phyloP scores from a whole-genome alignment of 208 protist species.

The Balamuthia mandrillaris region DNA sequence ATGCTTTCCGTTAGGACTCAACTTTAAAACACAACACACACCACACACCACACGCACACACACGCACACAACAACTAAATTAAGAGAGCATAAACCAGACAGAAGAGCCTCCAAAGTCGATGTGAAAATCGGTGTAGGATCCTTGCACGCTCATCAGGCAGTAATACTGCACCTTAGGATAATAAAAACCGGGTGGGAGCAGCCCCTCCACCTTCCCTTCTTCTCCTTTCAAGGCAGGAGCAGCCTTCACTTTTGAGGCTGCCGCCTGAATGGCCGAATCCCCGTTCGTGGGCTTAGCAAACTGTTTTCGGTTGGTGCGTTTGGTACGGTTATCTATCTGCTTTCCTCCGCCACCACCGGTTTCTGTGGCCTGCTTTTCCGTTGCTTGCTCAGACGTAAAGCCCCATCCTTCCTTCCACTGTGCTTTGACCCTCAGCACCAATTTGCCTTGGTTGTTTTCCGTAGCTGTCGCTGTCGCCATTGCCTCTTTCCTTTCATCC shows the following conservation, averaged over 20 bases:
- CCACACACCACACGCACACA: no score
- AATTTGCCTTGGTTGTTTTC: no score
- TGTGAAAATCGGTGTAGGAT: slow-evolving; percentile 67
- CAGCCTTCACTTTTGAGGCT: background rate
- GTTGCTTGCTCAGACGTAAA: no score
- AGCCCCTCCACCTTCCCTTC: no score
- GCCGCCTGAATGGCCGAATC: background rate
- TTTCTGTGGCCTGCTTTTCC: background rate
- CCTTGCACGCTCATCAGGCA: slow-evolving; percentile 59
- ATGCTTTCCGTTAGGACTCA: no score
- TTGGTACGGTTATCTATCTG: background rate
- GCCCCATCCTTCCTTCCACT: no score
- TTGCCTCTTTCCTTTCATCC: background rate
- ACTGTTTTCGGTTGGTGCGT: background rate
- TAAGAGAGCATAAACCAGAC: no score
- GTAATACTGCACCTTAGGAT: slow-evolving; percentile 52
- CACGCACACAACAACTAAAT: background rate
- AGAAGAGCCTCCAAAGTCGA: slow-evolving; percentile 65
- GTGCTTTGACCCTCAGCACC: no score
- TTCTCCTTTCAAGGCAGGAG: no score
- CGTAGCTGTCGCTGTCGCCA: background rate
- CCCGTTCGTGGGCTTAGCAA: background rate
- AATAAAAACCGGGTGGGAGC: no score
- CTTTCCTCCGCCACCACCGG: background rate
- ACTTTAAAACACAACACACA: no score